Percentiles rank a stretch among this genome's conserved stretches.
phyloP scores from a whole-genome alignment of 805 yeast genomes.

The Pichia manshurica region DNA sequence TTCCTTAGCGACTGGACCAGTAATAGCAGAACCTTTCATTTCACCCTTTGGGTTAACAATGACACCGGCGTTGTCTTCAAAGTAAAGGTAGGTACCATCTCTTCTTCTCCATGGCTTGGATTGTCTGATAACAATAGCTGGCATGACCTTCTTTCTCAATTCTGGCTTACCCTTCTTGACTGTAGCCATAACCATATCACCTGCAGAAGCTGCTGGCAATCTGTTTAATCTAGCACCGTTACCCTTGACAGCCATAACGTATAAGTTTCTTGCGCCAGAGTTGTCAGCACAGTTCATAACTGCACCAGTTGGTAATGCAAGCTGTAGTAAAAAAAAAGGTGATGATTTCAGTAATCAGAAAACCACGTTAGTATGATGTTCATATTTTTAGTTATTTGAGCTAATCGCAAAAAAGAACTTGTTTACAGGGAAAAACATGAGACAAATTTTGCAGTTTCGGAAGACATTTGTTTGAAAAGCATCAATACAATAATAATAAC shows the following conservation, averaged over 20 bases:
- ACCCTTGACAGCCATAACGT: constrained; percentile 98
- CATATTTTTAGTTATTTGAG: neutral
- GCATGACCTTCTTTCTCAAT: constrained; percentile 99
- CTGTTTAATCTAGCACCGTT: constrained; percentile 99
- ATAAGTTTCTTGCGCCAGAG: constrained; percentile 99
- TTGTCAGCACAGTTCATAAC: constrained; percentile 99
- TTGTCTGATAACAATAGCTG: constrained; percentile 99
- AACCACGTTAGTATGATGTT: constrained; percentile 19
- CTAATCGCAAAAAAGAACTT: no score
- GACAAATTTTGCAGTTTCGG: no score
- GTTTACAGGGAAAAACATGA: no score
- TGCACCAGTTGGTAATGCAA: constrained; percentile 99
- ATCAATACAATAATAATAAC: no score
- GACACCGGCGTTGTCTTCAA: constrained; percentile 99
- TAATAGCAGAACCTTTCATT: constrained; percentile 99
- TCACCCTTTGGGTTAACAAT: constrained; percentile 99
- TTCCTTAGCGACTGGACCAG: constrained; percentile 99
- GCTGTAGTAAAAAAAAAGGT: constrained; percentile 40
- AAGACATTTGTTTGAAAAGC: no score
- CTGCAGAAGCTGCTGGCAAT: constrained; percentile 99
- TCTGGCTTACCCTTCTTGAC: constrained; percentile 99
- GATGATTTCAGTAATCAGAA: neutral
- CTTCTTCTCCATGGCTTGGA: constrained; percentile 99
- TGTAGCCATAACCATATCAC: constrained; percentile 99
- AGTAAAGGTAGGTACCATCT: constrained; percentile 99